Percentiles rank a stretch among this genome's conserved stretches.
Conservation (phyloP, 2,329 filamentous ascomycete species). For the Escovopsis sp. region DNA sequence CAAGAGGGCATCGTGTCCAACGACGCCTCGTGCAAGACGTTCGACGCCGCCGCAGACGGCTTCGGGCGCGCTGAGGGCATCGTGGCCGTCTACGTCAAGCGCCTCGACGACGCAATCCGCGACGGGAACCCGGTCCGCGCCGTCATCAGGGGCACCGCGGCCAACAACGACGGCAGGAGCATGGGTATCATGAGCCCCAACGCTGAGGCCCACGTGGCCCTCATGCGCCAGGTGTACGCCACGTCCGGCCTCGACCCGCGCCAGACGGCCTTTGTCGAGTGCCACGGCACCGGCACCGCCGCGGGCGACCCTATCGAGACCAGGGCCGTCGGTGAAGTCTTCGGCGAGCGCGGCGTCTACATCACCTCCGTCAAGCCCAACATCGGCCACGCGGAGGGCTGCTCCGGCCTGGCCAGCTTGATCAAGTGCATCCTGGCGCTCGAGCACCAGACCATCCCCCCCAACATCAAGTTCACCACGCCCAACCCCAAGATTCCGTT, state of each 20-base stretch:
- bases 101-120: slow-evolving; percentile 26
- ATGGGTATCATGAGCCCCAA: neutral
- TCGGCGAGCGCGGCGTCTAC: slow-evolving; percentile 13
- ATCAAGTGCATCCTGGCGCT: slow-evolving; percentile 12
- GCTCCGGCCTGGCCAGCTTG: slow-evolving; percentile 11
- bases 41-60: slow-evolving; percentile 3
- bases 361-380: slow-evolving; percentile 13
- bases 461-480: neutral
- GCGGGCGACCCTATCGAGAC: slow-evolving; percentile 28
- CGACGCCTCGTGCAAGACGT: neutral
- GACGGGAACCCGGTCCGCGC: slow-evolving; percentile 26
- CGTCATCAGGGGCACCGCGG: slow-evolving; percentile 19
- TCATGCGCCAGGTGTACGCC: slow-evolving; percentile 1
- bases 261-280: slow-evolving; percentile 12
- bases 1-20: neutral
- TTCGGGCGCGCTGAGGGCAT: slow-evolving; percentile 27
- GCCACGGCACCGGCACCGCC: slow-evolving; percentile 30
- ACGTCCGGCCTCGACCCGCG: neutral
- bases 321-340: slow-evolving; percentile 18
- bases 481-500: neutral
- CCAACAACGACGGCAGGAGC: slow-evolving; percentile 24
- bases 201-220: neutral
- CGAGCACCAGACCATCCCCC: neutral
- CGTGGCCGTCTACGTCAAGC: slow-evolving; percentile 27
- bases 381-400: slow-evolving; percentile 14